phyloP scores from a whole-genome alignment of 306 rosid species.

The Lathyrus aphaca region DNA sequence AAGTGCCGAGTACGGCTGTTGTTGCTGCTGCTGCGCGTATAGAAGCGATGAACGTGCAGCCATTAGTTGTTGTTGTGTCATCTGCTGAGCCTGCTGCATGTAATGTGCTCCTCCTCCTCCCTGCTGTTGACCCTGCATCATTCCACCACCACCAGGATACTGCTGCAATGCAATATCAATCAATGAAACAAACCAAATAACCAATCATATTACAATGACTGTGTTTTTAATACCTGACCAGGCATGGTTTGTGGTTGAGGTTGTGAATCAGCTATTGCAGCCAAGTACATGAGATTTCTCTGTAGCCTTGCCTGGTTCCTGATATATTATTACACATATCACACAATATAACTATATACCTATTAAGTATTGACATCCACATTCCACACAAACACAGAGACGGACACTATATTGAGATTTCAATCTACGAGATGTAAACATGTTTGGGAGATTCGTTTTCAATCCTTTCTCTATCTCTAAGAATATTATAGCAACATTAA shows the following conservation, averaged over 20 bases:
- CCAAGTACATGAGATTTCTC: slow-evolving; percentile 95
- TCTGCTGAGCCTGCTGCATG: slow-evolving; percentile 90
- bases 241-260: slow-evolving; percentile 89
- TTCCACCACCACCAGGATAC: slow-evolving; percentile 71
- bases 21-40: slow-evolving; percentile 79
- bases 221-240: slow-evolving; percentile 65
- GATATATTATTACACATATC: slow-evolving; percentile 9
- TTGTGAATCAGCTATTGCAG: slow-evolving; percentile 99
- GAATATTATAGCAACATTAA: not conserved
- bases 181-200: not conserved
- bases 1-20: slow-evolving; percentile 65
- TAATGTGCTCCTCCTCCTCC: slow-evolving; percentile 83
- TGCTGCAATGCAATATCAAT: slow-evolving; percentile 40
- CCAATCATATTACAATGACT: not conserved
- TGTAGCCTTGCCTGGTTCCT: slow-evolving; percentile 98
- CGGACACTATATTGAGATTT: not conserved
- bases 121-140: slow-evolving; percentile 55
- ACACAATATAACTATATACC: not conserved
- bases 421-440: not conserved
- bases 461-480: not conserved
- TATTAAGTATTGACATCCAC: not conserved
- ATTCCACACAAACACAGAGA: too few species aligned
- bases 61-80: slow-evolving; percentile 88
- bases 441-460: not conserved
- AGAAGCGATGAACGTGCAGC: slow-evolving; percentile 87